Evolutionary conservation across 768 basidiomycete species (phyloP), one percentile per base, ranked within the genome.

Genomic region (Rhizopogon vulgaris): DNA sequence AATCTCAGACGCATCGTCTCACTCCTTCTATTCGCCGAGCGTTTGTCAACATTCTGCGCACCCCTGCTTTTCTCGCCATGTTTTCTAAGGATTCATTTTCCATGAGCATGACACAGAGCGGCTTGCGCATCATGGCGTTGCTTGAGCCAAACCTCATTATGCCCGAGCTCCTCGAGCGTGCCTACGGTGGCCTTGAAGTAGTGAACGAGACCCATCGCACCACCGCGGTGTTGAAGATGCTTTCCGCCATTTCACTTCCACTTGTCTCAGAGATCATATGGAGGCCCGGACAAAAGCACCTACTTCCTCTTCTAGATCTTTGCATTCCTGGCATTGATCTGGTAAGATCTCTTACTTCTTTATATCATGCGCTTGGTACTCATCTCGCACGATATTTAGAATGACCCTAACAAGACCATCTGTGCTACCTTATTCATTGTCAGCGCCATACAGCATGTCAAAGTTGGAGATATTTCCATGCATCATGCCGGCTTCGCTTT

Each of bases 181-280:
- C 92, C 1, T 93, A 95, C 56, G 79, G 87, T 36, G 93, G 93
- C 0, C 73, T 98, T n/a, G 93, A 96, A 64, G 84, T 86, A 10
- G 80, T 97, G 15, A 94, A 94, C 57, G 94, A 97, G 75, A 98
- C 95, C 0, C 92, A 96, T 65, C 75, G 94, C 38, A 96, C 94
- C 4, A 93, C 92, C 2, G 90, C 94, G 1, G 90, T 92, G 9
- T 75, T 97, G 41, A 90, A 86, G 48, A 87, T 89, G 65, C 77
- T 97, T 27, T 80, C 87, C 17, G 84, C 82, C 2, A 81, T 94
- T 25, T 74, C 90, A 15, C 76, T 85, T 4, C 85, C 91, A 9
- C 68, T 97, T 15, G 80, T 89, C 3, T 83, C 82, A 3, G 88
- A 94, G 62, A 79, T 73, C 24, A 62, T 87, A 27, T 96, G 91